These are phyloP conservation scores for Colletotrichum agaves DNA, from an alignment of 2,329 filamentous ascomycete genomes.

Conservation along the genomic window DNA sequence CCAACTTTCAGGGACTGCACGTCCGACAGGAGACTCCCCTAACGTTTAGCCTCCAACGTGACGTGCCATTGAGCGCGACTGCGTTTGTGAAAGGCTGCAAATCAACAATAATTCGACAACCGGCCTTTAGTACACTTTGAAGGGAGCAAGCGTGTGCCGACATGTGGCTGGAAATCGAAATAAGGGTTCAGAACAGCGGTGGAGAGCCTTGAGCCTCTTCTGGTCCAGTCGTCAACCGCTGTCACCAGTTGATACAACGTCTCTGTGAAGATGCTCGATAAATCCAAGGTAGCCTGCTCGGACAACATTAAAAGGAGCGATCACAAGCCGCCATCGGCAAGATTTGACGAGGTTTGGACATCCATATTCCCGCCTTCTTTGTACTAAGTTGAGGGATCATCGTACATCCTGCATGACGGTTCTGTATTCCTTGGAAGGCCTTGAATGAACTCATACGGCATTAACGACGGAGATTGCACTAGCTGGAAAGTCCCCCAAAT, in stretches of 20 bases:
- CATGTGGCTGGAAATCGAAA: not conserved
- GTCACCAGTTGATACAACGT: not conserved
- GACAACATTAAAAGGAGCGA: not conserved
- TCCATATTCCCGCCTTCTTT: not conserved
- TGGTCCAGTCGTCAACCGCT: not conserved
- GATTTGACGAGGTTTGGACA: not conserved
- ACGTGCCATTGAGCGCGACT: constrained; percentile 14
- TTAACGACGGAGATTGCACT: constrained; percentile 2
- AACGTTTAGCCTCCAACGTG: constrained; percentile 6
- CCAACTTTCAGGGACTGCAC: constrained; percentile 29
- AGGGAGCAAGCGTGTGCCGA: constrained; percentile 7
- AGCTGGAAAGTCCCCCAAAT: not conserved
- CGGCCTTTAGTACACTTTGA: not conserved
- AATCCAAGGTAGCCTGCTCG: not conserved
- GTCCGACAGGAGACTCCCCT: constrained; percentile 20
- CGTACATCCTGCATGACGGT: constrained; percentile 17
- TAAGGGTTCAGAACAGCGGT: not conserved
- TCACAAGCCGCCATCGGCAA: not conserved
- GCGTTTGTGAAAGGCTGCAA: not conserved
- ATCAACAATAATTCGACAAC: not conserved
- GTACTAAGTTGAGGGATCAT: constrained; percentile 20
- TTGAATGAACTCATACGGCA: not conserved
- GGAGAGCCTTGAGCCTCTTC: constrained; percentile 3
- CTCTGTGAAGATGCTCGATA: not conserved
- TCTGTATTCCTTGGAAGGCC: not conserved